phyloP scores from a whole-genome alignment of 2,329 filamentous ascomycete species.

The Trichoderma simmonsii region DNA sequence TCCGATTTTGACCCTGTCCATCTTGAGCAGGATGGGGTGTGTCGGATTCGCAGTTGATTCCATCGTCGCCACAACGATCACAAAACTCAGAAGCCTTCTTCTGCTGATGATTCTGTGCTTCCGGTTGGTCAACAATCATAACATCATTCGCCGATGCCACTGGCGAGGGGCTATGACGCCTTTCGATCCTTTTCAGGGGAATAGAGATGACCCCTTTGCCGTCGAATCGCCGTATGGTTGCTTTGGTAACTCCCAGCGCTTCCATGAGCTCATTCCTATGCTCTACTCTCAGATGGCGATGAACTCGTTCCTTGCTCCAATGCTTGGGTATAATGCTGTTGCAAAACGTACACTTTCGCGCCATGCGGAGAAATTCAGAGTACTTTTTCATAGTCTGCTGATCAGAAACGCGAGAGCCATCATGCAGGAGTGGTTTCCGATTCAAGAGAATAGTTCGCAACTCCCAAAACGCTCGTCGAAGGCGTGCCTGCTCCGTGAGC shows the following conservation, averaged over 20 bases:
- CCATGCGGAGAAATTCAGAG: conserved; percentile 33
- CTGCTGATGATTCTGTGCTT: background rate
- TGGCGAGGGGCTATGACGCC: background rate
- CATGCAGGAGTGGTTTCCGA: conserved; percentile 39
- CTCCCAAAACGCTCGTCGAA: background rate
- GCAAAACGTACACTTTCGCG: conserved; percentile 37
- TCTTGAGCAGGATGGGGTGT: background rate
- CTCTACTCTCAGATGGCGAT: conserved; percentile 30
- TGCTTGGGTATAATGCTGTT: conserved; percentile 30
- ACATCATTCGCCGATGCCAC: background rate
- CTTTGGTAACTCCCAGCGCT: conserved; percentile 15
- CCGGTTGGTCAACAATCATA: background rate
- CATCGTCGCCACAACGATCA: conserved; percentile 16
- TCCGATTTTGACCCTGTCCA: background rate
- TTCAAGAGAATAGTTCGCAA: conserved; percentile 18
- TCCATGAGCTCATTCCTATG: conserved; percentile 28
- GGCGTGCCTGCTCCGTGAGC: conserved; percentile 25
- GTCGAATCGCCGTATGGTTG: background rate
- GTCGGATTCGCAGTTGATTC: conserved; percentile 9
- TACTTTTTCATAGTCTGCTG: conserved; percentile 35
- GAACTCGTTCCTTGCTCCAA: conserved; percentile 28
- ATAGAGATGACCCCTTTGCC: background rate
- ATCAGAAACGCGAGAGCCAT: conserved; percentile 35
- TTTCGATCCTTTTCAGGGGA: background rate
- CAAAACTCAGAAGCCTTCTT: background rate